These are phyloP conservation scores for Nakazawaea ernobii DNA, from an alignment of 805 yeast genomes.

Conservation along the genomic window DNA sequence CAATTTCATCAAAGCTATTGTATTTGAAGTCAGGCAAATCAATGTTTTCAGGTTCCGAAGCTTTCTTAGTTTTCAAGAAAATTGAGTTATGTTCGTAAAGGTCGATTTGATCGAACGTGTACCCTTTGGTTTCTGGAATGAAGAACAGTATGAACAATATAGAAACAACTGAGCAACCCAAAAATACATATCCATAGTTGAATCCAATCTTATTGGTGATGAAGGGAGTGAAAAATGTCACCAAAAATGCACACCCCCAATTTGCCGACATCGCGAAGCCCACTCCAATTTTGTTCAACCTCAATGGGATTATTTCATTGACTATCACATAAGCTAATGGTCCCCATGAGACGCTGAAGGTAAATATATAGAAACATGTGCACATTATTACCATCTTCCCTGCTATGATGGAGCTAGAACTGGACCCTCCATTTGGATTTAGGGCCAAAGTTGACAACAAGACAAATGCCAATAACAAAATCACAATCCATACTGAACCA, in stretches of 20 bases:
- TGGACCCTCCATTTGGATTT: slow-evolving; percentile 1
- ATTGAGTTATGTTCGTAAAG: slow-evolving; percentile 23
- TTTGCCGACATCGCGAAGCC: slow-evolving; percentile 19
- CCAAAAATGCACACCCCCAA: slow-evolving; percentile 35
- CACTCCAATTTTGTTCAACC: slow-evolving; percentile 30
- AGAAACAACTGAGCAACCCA: slow-evolving; percentile 23
- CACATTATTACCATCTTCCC: slow-evolving; percentile 51
- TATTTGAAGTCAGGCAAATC: background rate
- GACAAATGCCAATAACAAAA: slow-evolving; percentile 34
- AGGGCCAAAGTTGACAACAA: background rate
- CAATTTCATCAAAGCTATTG: background rate
- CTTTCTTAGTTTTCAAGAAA: background rate
- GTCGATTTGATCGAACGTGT: slow-evolving; percentile 50
- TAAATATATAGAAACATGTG: slow-evolving; percentile 45
- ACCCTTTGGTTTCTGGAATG: slow-evolving; percentile 25
- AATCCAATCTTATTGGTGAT: slow-evolving; percentile 54
- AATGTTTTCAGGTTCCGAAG: background rate
- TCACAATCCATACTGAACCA: slow-evolving; percentile 33
- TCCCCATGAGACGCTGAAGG: slow-evolving; percentile 55
- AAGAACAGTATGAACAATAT: slow-evolving; percentile 30
- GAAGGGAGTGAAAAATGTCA: slow-evolving; percentile 60
- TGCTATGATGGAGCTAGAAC: slow-evolving; percentile 23
- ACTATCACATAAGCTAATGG: slow-evolving; percentile 43
- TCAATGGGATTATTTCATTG: slow-evolving; percentile 38
- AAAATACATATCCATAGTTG: slow-evolving; percentile 53